Conservation (phyloP, 345 rosid genomes). For the Hirschfeldia incana region DNA sequence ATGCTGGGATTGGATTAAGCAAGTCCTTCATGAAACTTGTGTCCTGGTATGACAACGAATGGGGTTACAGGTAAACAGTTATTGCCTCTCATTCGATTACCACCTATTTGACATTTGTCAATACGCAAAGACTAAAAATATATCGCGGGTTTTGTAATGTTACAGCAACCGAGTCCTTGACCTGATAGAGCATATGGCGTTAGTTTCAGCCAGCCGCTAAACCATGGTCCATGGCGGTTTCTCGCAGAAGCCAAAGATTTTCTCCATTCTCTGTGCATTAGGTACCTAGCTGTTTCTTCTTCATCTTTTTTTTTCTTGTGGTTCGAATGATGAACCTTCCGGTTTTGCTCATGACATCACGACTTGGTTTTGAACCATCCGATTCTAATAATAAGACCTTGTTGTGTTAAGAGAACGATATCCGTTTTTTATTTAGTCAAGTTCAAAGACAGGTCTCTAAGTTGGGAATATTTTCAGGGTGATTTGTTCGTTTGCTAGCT, state of each 20-base stretch:
- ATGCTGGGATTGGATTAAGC: slow-evolving; percentile 89
- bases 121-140: neutral
- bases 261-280: neutral
- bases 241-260: neutral
- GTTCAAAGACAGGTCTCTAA: neutral
- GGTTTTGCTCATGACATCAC: slow-evolving; percentile 1
- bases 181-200: slow-evolving; percentile 87
- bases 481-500: neutral
- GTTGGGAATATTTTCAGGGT: neutral
- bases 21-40: slow-evolving; percentile 79
- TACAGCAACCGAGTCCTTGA: slow-evolving; percentile 89
- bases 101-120: neutral
- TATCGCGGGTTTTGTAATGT: slow-evolving; percentile 17
- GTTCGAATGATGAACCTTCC: slow-evolving; percentile 3
- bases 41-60: slow-evolving; percentile 93
- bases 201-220: slow-evolving; percentile 57
- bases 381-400: neutral
- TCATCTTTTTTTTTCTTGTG: neutral
- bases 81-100: neutral
- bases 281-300: neutral
- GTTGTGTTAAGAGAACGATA: neutral
- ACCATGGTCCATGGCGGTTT: neutral
- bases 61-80: slow-evolving; percentile 88
- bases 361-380: neutral
- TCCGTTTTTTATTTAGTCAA: neutral